These are phyloP conservation scores for Sporisorium iseilematis-ciliati DNA, from an alignment of 1,284 basidiomycete species.

Conservation along the genomic window DNA sequence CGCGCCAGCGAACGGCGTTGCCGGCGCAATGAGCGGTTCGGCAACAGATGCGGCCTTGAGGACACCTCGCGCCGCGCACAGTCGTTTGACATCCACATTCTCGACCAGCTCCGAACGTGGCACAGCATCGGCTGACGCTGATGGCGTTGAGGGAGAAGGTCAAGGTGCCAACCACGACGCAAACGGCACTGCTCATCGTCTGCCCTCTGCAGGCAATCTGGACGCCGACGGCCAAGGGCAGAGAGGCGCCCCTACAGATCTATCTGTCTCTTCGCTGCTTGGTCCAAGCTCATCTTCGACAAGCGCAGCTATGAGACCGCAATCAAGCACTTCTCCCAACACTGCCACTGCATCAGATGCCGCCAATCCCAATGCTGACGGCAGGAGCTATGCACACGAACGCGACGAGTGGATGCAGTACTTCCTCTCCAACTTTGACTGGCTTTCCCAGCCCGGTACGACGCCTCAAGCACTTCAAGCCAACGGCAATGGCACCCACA, in stretches of 20 bases:
- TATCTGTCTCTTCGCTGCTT: slow-evolving; percentile 26
- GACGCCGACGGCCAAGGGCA: slow-evolving; percentile 6
- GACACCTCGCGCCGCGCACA: slow-evolving; percentile 6
- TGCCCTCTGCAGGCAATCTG: not conserved
- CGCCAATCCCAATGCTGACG: slow-evolving; percentile 1
- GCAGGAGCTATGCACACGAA: slow-evolving; percentile 25
- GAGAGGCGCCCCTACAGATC: slow-evolving; percentile 19
- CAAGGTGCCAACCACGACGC: not conserved
- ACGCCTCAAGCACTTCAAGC: slow-evolving; percentile 17
- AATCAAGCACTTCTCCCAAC: slow-evolving; percentile 4
- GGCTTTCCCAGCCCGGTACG: slow-evolving; percentile 30
- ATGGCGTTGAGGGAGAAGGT: not conserved
- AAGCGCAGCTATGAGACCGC: slow-evolving; percentile 7
- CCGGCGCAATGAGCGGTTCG: not conserved
- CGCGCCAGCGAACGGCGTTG: slow-evolving; percentile 7
- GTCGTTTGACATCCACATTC: slow-evolving; percentile 30
- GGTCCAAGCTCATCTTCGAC: slow-evolving; percentile 10
- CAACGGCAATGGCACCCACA: slow-evolving; percentile 6
- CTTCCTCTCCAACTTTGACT: slow-evolving; percentile 51
- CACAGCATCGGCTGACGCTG: slow-evolving; percentile 17
- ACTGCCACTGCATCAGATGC: slow-evolving; percentile 4
- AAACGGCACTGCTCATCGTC: not conserved
- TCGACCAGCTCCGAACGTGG: slow-evolving; percentile 45
- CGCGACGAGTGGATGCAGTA: slow-evolving; percentile 56
- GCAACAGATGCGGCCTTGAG: slow-evolving; percentile 8